Percentiles rank a stretch among this genome's conserved stretches.
Evolutionary conservation across 495 filamentous ascomycete genomes (phyloP).

Genomic region (Penicillium daleae): DNA sequence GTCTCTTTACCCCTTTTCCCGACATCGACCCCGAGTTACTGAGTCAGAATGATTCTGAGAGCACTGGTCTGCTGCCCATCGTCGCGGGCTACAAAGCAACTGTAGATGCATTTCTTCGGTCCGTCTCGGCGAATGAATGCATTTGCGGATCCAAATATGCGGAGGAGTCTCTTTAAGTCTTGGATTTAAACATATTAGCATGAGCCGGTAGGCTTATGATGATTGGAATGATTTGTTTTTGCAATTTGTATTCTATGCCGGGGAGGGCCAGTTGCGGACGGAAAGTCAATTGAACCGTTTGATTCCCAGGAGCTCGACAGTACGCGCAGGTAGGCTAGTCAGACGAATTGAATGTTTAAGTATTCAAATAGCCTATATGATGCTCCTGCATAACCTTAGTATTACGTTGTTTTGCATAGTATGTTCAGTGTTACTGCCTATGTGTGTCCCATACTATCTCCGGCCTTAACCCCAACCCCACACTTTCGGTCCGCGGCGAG

Average conservation of each 20-base stretch:
- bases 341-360: conserved; percentile 2
- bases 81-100: conserved; percentile 41
- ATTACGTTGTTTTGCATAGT: not conserved
- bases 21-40: conserved; percentile 16
- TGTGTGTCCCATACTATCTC: not conserved
- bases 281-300: conserved; percentile 9
- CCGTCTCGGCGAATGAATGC: conserved; percentile 35
- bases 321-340: conserved; percentile 24
- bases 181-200: conserved; percentile 3
- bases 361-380: conserved; percentile 19
- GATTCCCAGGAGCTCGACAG: conserved; percentile 20
- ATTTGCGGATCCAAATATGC: conserved; percentile 32
- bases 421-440: not conserved
- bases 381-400: not conserved
- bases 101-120: conserved; percentile 39
- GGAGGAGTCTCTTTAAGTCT: conserved; percentile 10
- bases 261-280: conserved; percentile 1
- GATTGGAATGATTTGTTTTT: not conserved
- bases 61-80: conserved; percentile 38
- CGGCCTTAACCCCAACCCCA: conserved; percentile 26
- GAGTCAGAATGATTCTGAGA: conserved; percentile 8
- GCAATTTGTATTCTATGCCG: conserved; percentile 7
- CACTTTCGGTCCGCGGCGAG: conserved; percentile 34
- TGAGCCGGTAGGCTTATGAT: not conserved
- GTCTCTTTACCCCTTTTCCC: conserved; percentile 8